These are phyloP conservation scores for Talaromyces adpressus DNA, from an alignment of 495 filamentous ascomycete species.

Conservation along the genomic window DNA sequence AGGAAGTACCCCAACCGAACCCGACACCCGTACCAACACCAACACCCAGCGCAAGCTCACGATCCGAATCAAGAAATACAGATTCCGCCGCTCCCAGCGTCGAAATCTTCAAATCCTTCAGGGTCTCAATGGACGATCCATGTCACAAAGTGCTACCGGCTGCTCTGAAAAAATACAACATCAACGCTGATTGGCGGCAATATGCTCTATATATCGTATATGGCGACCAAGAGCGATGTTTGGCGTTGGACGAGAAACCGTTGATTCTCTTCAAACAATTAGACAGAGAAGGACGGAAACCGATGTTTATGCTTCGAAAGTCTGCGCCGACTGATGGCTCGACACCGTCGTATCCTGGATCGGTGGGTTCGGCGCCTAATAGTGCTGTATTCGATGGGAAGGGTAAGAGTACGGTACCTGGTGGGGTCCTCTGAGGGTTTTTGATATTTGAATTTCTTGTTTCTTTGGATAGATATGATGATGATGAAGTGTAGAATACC, in stretches of 20 bases:
- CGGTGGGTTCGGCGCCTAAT: constrained; percentile 28
- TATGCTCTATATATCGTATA: constrained; percentile 98
- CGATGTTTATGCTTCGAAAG: constrained; percentile 97
- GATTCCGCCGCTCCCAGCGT: constrained; percentile 47
- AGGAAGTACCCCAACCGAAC: constrained; percentile 30
- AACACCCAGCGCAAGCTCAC: constrained; percentile 24
- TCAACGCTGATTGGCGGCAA: constrained; percentile 92
- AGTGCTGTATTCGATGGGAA: constrained; percentile 35
- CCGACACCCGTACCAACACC: constrained; percentile 28
- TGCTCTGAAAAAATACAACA: constrained; percentile 95
- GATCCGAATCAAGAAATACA: constrained; percentile 26
- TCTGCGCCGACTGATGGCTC: constrained; percentile 12
- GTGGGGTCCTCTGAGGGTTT: constrained; percentile 32
- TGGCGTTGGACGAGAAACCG: constrained; percentile 86
- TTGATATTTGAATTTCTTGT: background rate
- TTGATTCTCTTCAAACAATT: constrained; percentile 95
- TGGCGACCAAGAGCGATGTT: constrained; percentile 91
- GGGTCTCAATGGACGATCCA: constrained; percentile 94
- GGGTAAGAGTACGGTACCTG: constrained; percentile 35
- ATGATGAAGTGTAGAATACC: background rate
- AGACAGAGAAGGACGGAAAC: constrained; percentile 92
- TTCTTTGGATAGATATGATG: background rate
- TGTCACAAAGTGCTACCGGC: constrained; percentile 96
- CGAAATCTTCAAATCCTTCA: constrained; percentile 97
- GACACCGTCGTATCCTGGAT: constrained; percentile 11